phyloP scores from a whole-genome alignment of 1,284 basidiomycete species.

The Sanghuangporus weigelae region DNA sequence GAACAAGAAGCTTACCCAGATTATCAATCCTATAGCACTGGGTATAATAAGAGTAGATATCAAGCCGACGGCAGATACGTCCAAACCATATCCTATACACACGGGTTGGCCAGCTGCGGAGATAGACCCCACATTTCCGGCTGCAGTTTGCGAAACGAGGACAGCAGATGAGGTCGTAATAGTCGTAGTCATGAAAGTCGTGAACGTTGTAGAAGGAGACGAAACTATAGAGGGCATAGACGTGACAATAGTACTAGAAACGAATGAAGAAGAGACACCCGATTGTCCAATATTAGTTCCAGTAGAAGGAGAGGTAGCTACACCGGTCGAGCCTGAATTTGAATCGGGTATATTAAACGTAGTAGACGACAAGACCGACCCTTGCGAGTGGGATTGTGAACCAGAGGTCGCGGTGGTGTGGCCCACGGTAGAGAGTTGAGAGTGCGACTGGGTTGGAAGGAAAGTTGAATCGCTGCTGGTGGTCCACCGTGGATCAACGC shows the following conservation, averaged over 20 bases:
- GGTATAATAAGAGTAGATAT: slow-evolving; percentile 53
- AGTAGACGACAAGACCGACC: background rate
- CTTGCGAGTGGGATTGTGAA: background rate
- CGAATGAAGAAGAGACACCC: background rate
- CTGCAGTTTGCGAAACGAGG: slow-evolving; percentile 38
- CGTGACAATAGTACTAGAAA: slow-evolving; percentile 11
- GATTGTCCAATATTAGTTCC: background rate
- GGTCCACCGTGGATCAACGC: slow-evolving; percentile 4
- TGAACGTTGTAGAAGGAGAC: slow-evolving; percentile 15
- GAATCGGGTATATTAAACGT: background rate
- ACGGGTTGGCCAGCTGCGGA: slow-evolving; percentile 35
- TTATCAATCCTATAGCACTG: slow-evolving; percentile 48
- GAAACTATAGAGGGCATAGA: slow-evolving; percentile 16
- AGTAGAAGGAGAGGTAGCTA: background rate
- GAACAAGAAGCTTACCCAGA: slow-evolving; percentile 51
- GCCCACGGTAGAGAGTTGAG: background rate
- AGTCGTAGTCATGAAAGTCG: slow-evolving; percentile 28
- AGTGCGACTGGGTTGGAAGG: slow-evolving; percentile 3
- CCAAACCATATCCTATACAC: slow-evolving; percentile 61
- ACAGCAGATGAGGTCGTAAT: slow-evolving; percentile 28
- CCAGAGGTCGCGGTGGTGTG: background rate
- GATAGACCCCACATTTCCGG: slow-evolving; percentile 32
- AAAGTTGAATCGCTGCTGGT: slow-evolving; percentile 10
- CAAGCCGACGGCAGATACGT: slow-evolving; percentile 58
- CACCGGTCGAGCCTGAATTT: background rate